Percentiles rank a stretch among this genome's conserved stretches.
phyloP scores from a whole-genome alignment of 2,329 filamentous ascomycete genomes.

The Gaeumannomyces tritici region DNA sequence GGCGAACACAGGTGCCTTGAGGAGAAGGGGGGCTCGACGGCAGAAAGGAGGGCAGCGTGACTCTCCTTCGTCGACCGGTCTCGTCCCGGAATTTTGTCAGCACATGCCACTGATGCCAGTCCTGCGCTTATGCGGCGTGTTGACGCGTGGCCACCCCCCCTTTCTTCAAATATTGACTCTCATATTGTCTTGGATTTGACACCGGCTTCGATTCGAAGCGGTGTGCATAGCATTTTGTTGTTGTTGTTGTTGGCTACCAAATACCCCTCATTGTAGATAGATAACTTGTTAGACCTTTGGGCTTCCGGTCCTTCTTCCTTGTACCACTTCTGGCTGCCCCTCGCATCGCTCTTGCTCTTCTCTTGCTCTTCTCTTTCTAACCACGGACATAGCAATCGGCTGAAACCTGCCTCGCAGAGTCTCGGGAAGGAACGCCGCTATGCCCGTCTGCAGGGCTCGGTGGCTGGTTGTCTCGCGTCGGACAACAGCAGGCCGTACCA shows the following conservation, averaged over 20 bases:
- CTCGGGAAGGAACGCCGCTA: not conserved
- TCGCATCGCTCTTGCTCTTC: not conserved
- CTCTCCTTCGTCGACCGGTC: not conserved
- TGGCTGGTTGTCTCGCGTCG: not conserved
- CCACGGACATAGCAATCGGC: too few species aligned
- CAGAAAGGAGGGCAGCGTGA: not conserved
- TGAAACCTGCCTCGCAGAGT: not conserved
- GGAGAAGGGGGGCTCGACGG: too few species aligned
- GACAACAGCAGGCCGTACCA: not conserved
- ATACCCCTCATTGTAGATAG: not conserved
- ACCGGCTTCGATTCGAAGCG: not conserved
- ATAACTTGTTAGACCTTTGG: too few species aligned
- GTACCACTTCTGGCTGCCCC: not conserved
- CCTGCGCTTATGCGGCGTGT: not conserved
- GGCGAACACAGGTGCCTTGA: constrained; percentile 2
- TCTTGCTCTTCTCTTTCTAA: too few species aligned
- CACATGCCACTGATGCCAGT: too few species aligned
- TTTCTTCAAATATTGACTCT: not conserved
- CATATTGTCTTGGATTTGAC: not conserved
- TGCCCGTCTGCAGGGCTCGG: not conserved
- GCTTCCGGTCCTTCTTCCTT: not conserved
- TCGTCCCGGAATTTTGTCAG: not conserved
- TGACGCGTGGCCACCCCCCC: too few species aligned
- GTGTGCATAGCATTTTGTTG: not conserved
- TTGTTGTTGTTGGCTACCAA: not conserved